Conservation (phyloP, 1,284 basidiomycete genomes). For the Chondrostereum purpureum region DNA sequence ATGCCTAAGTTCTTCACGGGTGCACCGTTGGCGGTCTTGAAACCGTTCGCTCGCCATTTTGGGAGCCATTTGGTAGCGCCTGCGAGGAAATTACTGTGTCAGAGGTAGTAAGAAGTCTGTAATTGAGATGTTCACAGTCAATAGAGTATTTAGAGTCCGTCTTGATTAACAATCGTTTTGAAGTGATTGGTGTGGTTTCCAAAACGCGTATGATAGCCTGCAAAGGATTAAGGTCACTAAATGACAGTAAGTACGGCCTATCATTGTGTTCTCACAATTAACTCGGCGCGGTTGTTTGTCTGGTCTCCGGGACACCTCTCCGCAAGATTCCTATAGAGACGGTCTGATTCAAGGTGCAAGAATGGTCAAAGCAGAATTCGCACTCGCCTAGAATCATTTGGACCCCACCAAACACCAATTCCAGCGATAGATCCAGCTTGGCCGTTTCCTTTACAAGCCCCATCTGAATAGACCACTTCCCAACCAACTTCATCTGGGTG, state of each 20-base stretch:
- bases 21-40: slow-evolving; percentile 37
- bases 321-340: slow-evolving; percentile 59
- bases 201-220: slow-evolving; percentile 74
- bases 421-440: slow-evolving; percentile 52
- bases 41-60: slow-evolving; percentile 52
- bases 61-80: slow-evolving; percentile 62
- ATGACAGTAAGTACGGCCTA: slow-evolving; percentile 1
- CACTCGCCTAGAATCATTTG: slow-evolving; percentile 48
- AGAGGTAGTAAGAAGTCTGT: background rate
- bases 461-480: slow-evolving; percentile 71
- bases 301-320: slow-evolving; percentile 78
- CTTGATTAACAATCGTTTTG: slow-evolving; percentile 56
- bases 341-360: no score
- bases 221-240: slow-evolving; percentile 1
- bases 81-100: slow-evolving; percentile 29
- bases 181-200: slow-evolving; percentile 52
- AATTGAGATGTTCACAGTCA: no score
- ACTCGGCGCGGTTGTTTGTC: slow-evolving; percentile 85
- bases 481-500: slow-evolving; percentile 24
- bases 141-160: slow-evolving; percentile 77
- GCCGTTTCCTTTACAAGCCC: slow-evolving; percentile 77
- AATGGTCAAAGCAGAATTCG: no score
- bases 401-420: slow-evolving; percentile 74
- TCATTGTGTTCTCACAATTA: slow-evolving; percentile 75
- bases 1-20: slow-evolving; percentile 62